phyloP scores from a whole-genome alignment of 2,329 filamentous ascomycete genomes.

The Leptographium procerum region DNA sequence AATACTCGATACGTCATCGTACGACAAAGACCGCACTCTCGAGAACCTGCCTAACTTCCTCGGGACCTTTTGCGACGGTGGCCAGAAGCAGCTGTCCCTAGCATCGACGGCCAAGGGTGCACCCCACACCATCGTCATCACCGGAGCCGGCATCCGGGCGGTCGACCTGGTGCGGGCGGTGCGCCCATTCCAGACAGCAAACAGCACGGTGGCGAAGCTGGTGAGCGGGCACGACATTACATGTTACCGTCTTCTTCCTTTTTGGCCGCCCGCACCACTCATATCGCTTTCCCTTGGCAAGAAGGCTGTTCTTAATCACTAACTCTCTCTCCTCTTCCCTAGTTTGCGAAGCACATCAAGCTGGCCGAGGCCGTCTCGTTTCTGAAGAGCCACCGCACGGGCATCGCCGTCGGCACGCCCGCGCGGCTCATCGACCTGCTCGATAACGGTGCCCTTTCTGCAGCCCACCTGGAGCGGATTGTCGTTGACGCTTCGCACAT shows the following conservation, averaged over 20 bases:
- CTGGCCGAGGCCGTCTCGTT: constrained; percentile 73
- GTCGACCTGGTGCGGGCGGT: constrained; percentile 70
- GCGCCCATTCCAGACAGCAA: constrained; percentile 68
- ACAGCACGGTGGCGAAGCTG: constrained; percentile 71
- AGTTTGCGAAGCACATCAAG: constrained; percentile 97
- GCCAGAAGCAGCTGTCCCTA: constrained; percentile 21
- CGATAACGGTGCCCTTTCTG: constrained; percentile 63
- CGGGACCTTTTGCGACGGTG: constrained; percentile 50
- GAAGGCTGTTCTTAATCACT: neutral
- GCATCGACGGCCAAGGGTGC: constrained; percentile 58
- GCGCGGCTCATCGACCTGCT: constrained; percentile 71
- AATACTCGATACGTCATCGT: constrained; percentile 72
- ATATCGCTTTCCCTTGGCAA: too few species aligned
- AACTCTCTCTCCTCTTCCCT: neutral
- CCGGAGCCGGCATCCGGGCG: constrained; percentile 71
- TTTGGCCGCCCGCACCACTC: too few species aligned
- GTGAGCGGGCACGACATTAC: constrained; percentile 29
- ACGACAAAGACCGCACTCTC: constrained; percentile 46
- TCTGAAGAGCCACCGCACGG: constrained; percentile 58
- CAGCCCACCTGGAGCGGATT: constrained; percentile 62
- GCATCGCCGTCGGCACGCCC: constrained; percentile 85
- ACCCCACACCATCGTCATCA: constrained; percentile 82
- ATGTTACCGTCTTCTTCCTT: constrained; percentile 1
- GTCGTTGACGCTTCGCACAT: constrained; percentile 88
- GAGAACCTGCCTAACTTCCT: constrained; percentile 71